A percentile compares a stretch with the other conserved stretches of the same genome.
phyloP scores from a whole-genome alignment of 495 filamentous ascomycete species.

The Trichoderma virens region DNA sequence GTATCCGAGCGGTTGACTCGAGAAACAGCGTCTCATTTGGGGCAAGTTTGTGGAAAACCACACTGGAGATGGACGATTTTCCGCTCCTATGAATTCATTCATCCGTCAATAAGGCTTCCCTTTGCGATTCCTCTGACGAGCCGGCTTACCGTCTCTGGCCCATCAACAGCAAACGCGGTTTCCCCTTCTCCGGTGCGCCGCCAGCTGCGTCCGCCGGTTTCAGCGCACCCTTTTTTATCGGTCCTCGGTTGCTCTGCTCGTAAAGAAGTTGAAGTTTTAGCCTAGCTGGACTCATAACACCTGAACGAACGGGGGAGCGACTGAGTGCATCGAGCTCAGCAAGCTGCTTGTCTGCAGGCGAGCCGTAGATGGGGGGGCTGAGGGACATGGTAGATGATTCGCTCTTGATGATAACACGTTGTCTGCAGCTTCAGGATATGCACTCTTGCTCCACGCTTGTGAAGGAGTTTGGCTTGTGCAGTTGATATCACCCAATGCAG shows the following conservation, averaged over 20 bases:
- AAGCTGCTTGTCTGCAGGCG: background rate
- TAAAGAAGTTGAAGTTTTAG: constrained; percentile 48
- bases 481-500: background rate
- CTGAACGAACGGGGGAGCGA: background rate
- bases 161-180: constrained; percentile 89
- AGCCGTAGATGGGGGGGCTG: constrained; percentile 7
- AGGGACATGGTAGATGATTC: constrained; percentile 5
- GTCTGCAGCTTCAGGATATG: background rate
- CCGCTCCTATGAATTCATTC: constrained; percentile 58
- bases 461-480: background rate
- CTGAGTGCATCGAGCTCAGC: background rate
- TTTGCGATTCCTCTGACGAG: constrained; percentile 8
- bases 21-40: constrained; percentile 91
- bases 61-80: constrained; percentile 94
- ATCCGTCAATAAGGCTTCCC: background rate
- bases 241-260: constrained; percentile 46
- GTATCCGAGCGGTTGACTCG: constrained; percentile 85
- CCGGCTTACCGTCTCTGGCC: constrained; percentile 73
- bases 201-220: constrained; percentile 33
- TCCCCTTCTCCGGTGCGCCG: constrained; percentile 43
- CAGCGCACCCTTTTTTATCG: constrained; percentile 32
- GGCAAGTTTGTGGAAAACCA: constrained; percentile 95
- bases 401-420: background rate
- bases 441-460: background rate
- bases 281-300: constrained; percentile 33